Conservation (phyloP, 2,329 filamentous ascomycete genomes). For the Tolypocladium album region DNA sequence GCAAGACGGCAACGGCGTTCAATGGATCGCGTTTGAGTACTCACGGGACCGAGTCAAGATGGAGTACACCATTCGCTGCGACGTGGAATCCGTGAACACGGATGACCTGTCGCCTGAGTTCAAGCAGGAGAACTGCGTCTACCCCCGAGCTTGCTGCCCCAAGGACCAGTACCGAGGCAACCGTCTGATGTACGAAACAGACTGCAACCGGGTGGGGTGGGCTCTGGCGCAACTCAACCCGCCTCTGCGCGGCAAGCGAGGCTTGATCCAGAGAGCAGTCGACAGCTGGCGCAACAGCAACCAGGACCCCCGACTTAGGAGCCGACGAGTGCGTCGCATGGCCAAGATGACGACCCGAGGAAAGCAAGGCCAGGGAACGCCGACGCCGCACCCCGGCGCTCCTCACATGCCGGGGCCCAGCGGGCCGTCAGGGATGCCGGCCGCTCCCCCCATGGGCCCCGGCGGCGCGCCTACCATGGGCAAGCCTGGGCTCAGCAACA, state of each 20-base stretch:
- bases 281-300: slow-evolving; percentile 99
- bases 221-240: slow-evolving; percentile 88
- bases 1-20: slow-evolving; percentile 91
- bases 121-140: slow-evolving; percentile 97
- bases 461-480: slow-evolving; percentile 45
- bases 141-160: slow-evolving; percentile 84
- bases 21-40: slow-evolving; percentile 99
- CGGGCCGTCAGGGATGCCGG: slow-evolving; percentile 54
- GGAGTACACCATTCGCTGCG: slow-evolving; percentile 97
- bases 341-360: slow-evolving; percentile 81
- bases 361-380: slow-evolving; percentile 54
- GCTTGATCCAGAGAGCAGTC: slow-evolving; percentile 90
- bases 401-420: slow-evolving; percentile 58
- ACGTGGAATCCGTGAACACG: slow-evolving; percentile 92
- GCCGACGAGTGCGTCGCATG: slow-evolving; percentile 85
- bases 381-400: slow-evolving; percentile 42
- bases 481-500: slow-evolving; percentile 54
- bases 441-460: slow-evolving; percentile 50
- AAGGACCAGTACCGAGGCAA: slow-evolving; percentile 98
- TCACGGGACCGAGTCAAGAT: slow-evolving; percentile 96
- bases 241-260: slow-evolving; percentile 82
- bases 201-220: slow-evolving; percentile 99
- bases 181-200: slow-evolving; percentile 89
- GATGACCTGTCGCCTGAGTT: slow-evolving; percentile 79
- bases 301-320: slow-evolving; percentile 83